These are phyloP conservation scores for Glarea lozoyensis DNA, from an alignment of 495 filamentous ascomycete genomes.

Conservation along the genomic window DNA sequence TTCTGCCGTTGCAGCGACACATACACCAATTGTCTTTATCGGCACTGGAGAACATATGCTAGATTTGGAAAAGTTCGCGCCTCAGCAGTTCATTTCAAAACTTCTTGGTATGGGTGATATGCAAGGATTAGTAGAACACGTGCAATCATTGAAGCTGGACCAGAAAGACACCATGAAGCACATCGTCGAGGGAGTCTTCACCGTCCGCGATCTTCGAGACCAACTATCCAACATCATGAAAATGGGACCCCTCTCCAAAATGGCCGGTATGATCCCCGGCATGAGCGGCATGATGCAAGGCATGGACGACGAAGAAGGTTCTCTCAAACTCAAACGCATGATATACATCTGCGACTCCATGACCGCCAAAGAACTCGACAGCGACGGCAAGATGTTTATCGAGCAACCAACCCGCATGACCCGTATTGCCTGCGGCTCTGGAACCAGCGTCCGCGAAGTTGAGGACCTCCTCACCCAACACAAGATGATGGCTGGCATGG, in stretches of 20 bases:
- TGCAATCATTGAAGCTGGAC: constrained; percentile 92
- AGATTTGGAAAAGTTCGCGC: constrained; percentile 87
- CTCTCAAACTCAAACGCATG: constrained; percentile 90
- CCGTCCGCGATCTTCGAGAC: constrained; percentile 86
- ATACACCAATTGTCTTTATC: constrained; percentile 95
- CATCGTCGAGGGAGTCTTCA: constrained; percentile 92
- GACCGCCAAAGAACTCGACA: constrained; percentile 90
- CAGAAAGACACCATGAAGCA: constrained; percentile 99
- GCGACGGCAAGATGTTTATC: constrained; percentile 88
- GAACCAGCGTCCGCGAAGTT: constrained; percentile 87
- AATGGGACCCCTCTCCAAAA: constrained; percentile 95
- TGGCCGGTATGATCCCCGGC: constrained; percentile 98
- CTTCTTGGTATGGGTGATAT: constrained; percentile 96
- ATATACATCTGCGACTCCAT: constrained; percentile 98
- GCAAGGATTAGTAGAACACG: constrained; percentile 89
- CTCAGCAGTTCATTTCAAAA: constrained; percentile 84
- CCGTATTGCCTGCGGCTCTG: constrained; percentile 78
- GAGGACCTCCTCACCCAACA: constrained; percentile 97
- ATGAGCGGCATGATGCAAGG: constrained; percentile 85
- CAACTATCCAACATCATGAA: constrained; percentile 99
- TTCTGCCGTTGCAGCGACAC: constrained; percentile 93
- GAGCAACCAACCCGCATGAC: constrained; percentile 93
- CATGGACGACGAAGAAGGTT: constrained; percentile 94
- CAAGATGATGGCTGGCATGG: constrained; percentile 98
- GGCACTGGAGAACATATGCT: constrained; percentile 96